A percentile compares a stretch with the other conserved stretches of the same genome.
Conservation (phyloP, 441 rosid species). For the Monsonia emarginata region DNA sequence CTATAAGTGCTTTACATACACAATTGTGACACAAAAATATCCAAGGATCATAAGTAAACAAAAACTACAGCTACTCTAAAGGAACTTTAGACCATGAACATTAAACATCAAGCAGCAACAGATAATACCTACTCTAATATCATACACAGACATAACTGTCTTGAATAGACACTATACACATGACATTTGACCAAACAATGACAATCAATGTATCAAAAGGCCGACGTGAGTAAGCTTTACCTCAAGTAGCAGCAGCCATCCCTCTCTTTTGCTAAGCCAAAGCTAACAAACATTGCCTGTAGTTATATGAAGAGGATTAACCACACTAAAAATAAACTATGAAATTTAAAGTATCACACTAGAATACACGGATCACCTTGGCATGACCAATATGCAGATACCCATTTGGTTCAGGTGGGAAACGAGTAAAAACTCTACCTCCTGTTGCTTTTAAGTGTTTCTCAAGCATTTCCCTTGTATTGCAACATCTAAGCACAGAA, state of each 20-base stretch:
- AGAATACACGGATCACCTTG: conserved; percentile 43
- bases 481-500: conserved; percentile 72
- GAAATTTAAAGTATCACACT: conserved; percentile 3
- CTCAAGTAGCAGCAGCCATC: conserved; percentile 83
- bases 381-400: conserved; percentile 98
- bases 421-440: conserved; percentile 68
- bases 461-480: conserved; percentile 66
- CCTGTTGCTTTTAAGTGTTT: conserved; percentile 74
- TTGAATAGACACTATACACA: background rate
- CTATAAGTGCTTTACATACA: too few relatives aligned
- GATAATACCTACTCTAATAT: background rate
- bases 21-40: too few relatives aligned
- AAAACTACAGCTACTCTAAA: background rate
- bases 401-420: conserved; percentile 97
- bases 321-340: conserved; percentile 9
- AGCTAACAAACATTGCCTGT: conserved; percentile 94
- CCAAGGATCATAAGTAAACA: background rate
- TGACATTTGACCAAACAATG: background rate
- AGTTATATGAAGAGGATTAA: background rate
- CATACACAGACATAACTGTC: background rate
- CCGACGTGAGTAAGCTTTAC: conserved; percentile 25
- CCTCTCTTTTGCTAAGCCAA: conserved; percentile 86
- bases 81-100: background rate
- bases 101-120: background rate
- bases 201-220: background rate